Percentiles rank a stretch among this genome's conserved stretches.
Conservation (phyloP, 1,284 basidiomycete genomes). For the Trametes polyzona region DNA sequence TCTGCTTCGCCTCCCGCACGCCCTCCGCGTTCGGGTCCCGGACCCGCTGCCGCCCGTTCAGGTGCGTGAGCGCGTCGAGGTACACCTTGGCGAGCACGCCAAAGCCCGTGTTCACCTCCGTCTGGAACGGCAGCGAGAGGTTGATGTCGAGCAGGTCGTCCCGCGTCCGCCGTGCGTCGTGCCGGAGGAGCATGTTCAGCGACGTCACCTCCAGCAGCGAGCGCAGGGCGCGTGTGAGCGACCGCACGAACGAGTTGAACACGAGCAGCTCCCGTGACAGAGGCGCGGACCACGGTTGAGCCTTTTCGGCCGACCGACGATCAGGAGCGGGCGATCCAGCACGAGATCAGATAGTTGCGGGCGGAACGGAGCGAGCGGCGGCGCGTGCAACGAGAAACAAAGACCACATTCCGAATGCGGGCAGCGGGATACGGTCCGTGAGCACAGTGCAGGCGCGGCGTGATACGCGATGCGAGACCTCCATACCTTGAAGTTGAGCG, state of each 20-base stretch:
- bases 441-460: conserved; percentile 1
- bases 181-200: conserved; percentile 89
- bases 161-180: conserved; percentile 82
- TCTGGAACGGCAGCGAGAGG: conserved; percentile 91
- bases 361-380: conserved; percentile 6
- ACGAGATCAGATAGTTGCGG: conserved; percentile 15
- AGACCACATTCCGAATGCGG: background rate
- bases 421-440: background rate
- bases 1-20: conserved; percentile 82
- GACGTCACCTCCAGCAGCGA: conserved; percentile 91
- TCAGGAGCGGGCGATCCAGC: conserved; percentile 20
- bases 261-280: conserved; percentile 95
- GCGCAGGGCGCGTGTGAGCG: conserved; percentile 87
- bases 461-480: conserved; percentile 17
- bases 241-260: conserved; percentile 96
- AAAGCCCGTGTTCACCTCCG: conserved; percentile 97
- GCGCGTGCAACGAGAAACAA: background rate
- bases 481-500: conserved; percentile 88
- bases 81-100: conserved; percentile 97
- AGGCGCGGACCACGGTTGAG: conserved; percentile 91
- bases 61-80: conserved; percentile 88
- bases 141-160: conserved; percentile 95
- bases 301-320: conserved; percentile 43
- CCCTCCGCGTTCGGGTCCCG: conserved; percentile 75
- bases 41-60: conserved; percentile 79